phyloP scores from a whole-genome alignment of 176 grass and related monocot species.

The Saccharum officinarum region DNA sequence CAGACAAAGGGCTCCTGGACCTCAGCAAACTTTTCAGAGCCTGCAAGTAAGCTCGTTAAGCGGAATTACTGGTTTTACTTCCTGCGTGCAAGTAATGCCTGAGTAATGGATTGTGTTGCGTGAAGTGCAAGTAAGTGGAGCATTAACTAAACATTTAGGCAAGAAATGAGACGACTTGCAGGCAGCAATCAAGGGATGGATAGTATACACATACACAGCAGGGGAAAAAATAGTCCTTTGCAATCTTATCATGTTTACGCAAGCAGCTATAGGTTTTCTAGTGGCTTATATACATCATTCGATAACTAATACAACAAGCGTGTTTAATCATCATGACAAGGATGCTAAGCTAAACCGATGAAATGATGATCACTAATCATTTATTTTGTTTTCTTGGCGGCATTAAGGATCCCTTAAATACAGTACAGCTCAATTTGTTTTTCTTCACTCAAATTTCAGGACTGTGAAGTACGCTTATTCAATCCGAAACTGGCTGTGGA shows the following conservation, averaged over 20 bases:
- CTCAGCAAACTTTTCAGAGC: constrained; percentile 88
- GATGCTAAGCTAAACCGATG: neutral
- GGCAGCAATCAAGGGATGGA: neutral
- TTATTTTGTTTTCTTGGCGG: neutral
- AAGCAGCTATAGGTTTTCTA: neutral
- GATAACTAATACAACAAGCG: neutral
- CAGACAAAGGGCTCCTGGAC: constrained; percentile 50
- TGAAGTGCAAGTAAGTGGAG: neutral
- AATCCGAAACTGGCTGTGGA: constrained; percentile 65
- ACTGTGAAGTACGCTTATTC: constrained; percentile 43
- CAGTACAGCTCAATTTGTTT: neutral
- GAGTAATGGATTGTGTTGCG: neutral
- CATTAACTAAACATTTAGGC: constrained; percentile 9
- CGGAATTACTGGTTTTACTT: neutral
- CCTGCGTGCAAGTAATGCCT: neutral
- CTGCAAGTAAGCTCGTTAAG: constrained; percentile 71
- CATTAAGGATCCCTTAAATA: neutral
- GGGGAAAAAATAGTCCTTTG: neutral
- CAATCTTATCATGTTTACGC: neutral
- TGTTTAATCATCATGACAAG: neutral
- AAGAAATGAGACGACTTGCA: constrained; percentile 12
- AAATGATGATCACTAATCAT: neutral
- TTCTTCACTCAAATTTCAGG: constrained; percentile 28
- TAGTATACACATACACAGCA: neutral
- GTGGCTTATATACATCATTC: neutral